These are phyloP conservation scores for Kodamaea arcana DNA, from an alignment of 1,139 yeast genomes.

Conservation along the genomic window DNA sequence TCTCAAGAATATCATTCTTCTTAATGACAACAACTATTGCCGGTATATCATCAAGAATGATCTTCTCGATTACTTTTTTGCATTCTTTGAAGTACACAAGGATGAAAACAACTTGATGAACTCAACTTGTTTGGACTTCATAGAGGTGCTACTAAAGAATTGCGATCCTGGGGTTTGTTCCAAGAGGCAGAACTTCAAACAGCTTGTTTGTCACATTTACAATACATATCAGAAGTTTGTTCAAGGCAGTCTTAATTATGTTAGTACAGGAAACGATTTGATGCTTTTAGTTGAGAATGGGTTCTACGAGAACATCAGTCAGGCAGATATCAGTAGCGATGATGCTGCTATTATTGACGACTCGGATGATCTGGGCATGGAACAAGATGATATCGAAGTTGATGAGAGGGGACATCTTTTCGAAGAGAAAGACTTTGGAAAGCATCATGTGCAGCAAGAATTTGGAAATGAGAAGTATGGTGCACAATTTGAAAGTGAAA, in stretches of 20 bases:
- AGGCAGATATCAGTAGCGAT: constrained; percentile 4
- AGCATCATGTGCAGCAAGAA: not conserved
- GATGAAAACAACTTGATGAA: constrained; percentile 61
- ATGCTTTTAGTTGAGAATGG: constrained; percentile 26
- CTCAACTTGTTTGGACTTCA: constrained; percentile 71
- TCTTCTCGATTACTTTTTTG: constrained; percentile 49
- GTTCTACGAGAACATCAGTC: constrained; percentile 14
- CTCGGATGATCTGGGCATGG: constrained; percentile 6
- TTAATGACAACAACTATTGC: constrained; percentile 60
- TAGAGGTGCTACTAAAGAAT: constrained; percentile 47
- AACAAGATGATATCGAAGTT: not conserved
- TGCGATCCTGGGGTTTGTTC: constrained; percentile 20
- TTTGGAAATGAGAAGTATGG: not conserved
- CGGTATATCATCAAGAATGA: constrained; percentile 54
- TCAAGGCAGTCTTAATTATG: constrained; percentile 23
- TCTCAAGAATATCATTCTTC: constrained; percentile 51
- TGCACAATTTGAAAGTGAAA: not conserved
- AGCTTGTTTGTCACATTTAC: constrained; percentile 49
- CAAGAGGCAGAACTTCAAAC: constrained; percentile 37
- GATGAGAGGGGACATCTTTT: not conserved
- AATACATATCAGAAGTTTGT: constrained; percentile 39
- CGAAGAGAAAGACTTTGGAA: not conserved
- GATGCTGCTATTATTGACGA: constrained; percentile 5
- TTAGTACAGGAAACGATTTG: constrained; percentile 30
- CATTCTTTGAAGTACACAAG: constrained; percentile 47